Base-by-base conservation (phyloP, 345 rosid genomes). In the Barbarea vulgaris region DNA sequence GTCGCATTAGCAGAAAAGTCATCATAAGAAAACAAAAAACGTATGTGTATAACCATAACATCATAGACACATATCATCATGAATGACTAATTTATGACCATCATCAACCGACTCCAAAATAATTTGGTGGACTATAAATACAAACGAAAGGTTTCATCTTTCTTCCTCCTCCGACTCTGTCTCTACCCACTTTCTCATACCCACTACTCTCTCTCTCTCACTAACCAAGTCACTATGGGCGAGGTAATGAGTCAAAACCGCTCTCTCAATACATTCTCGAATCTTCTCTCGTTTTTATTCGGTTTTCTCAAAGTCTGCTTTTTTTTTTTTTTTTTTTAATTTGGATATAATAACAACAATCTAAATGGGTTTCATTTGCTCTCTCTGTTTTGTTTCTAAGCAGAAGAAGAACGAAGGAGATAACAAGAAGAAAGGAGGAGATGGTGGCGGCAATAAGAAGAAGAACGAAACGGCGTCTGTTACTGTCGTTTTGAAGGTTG, bases 401-500 rank as follows among this genome's bases (percentile, higher is more conserved):
- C 79, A 80, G 83, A 80, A 70, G 56, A 73, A 76, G 64, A 72
- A 71, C 6, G 67, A 27, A 14, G 56, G 64, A 37, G 57, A 37
- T 24, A 79, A 74, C 42, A 73, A 77, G 77, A 76, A 75, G 51
- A 78, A 72, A 66, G 63, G 41, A 19, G 55, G 72, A 63, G 69
- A 72, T 50, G 73, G 33, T 24, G 75, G 46, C 6, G 60, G 42
- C 2, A 59, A 36, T 14, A 70, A 73, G 73, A 67, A 80, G 61
- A 79, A 83, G 14, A 79, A 36, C 2, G 76, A 62, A 55, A 62
- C 66, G 59, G 2, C 75, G 18, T 28, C 84, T 1, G 3, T 62
- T 8, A 65, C 83, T 9, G 83, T 84, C 63, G 87, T 95, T 70
- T 78, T 95, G 73, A 95, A 88, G 71, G 58, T 87, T 1, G 93